Base-by-base conservation (phyloP, 2,329 filamentous ascomycete genomes). In the Colletotrichum viniferum region DNA sequence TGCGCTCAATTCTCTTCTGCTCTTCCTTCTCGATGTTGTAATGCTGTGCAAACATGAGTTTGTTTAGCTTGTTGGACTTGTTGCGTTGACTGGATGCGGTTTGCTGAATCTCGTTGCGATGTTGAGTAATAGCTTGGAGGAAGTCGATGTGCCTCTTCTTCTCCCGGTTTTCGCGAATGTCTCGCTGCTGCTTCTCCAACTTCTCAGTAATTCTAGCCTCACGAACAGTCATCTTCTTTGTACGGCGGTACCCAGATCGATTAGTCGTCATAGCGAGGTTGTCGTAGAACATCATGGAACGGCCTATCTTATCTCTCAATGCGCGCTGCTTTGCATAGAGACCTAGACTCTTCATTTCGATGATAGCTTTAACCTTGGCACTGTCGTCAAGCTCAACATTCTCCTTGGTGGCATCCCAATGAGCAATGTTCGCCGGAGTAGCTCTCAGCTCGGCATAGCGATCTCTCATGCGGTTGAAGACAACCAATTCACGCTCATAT, bases 1-100 rank as follows among this genome's bases (percentile, higher is more conserved):
- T 99, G 78, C 97, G 92, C 87, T 99, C 97, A 79, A 99, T 94
- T 77, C 97, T 95, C 88, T 98, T 98, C 90, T 98, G 96, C 87
- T 99, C 97, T 88, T 99, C 97, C 87, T 98, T 98, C 85, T 99
- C 97, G 83, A 99, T 98, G 83, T 96, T 95, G 85, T 96, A 94
- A 84, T 99, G 97, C 77, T 98, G 96, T 73, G 90, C 87, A 78
- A 94, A 90, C 95, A 98, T 98, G 84, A 96, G 91, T 73, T 95
- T 94, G 79, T 96, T 95, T 68, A 98, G 90, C 86, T 97, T 98
- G 84, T 95, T 92, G 78, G 94, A 91, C 81, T 97, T 96, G 81
- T 88, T 90, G 79, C 91, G 92, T 82, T 96, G 94, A 78, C 90
- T 88, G 62, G 88, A 84, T 34, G 93, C 94, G 64, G 91, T 90